Base-by-base conservation (phyloP, 768 basidiomycete genomes). In the Termitomyces sp. region DNA sequence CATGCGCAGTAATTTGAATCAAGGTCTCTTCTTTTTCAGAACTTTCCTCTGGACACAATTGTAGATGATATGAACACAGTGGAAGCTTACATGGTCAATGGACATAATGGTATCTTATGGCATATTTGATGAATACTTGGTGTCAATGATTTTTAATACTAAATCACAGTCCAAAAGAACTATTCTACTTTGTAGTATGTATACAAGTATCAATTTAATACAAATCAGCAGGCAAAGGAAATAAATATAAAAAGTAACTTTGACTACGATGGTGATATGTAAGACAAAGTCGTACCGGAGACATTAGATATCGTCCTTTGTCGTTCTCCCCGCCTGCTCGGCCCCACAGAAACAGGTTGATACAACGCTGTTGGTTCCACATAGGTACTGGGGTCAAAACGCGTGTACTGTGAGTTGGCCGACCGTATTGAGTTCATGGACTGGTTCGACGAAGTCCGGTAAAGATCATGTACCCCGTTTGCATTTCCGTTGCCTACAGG, bases 401-500 rank as follows among this genome's bases (percentile, higher is more conserved):
- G 53, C 14, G 53, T 32, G 36, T 63, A 63, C 50, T 53, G 56
- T 9, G 61, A 62, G 38, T 50, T 50, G 7, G 47, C 54, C 22
- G 61, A 62, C 38, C 42, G 47, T 3, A 47, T 20, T 16, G 61
- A 63, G 4, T 18, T 47, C 46, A 58, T 60, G 9, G 61, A 63
- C 32, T 51, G 56, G 28, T 58, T 60, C 6, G 61, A 63, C 12
- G 56, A 12, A 6, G 54, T 44, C 9, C 58, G 61, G 24, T 56
- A 38, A 28, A 63, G 53, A 14, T 36, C 20, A 16, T 58, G 42
- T 28, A 7, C 51, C 18, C 20, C 51, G 8, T 59, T 45, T 28
- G 6, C 45, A 20, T 12, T 47, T 6, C 30, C 30, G 16, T 48
- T 20, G 2, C 8, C 46, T 16, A 8, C 20, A 53, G 58, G 6